Evolutionary conservation across 768 basidiomycete genomes (phyloP), one percentile per base, ranked within the genome.

Genomic region (Panaeolus cyanescens): DNA sequence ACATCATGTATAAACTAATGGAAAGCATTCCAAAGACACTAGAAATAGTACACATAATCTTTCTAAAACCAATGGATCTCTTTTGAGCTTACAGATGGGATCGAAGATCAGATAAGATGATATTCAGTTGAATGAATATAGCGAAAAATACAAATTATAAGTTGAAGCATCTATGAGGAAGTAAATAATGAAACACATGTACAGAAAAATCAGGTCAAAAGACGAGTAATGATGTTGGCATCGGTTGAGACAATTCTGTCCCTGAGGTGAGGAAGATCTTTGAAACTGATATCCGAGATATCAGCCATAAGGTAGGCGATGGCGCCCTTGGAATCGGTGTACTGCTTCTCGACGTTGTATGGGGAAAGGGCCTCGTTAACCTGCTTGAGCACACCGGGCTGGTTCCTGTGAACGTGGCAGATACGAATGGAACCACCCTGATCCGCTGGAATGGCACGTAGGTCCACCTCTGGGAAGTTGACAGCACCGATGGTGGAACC

Each of bases 301-400:
- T 99, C 97, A 12, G 96, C 96, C 88, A 99, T 91, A 64, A 99
- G 84, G 75, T 99, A 99, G 25, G 96, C 95, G 55, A 94, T 77
- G 56, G 94, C 93, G 62, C 91, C 92, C 78, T 94, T 94, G 50
- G 93, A 95, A 72, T 99, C 97, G n/a, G 96, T 95, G 77, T 90
- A 98, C 77, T 99, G 97, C 80, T 99, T 99, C 78, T 96, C 95
- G 72, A 99, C 96, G 76, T 99, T 99, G 84, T 96, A 95, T 36
- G 93, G 90, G 54, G 92, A 91, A 39, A 99, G 79, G 31, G 92
- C 90, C 67, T 96, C 92, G 83, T 99, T 99, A 82, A 99, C 92
- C 70, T 89, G 86, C 69, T 87, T 89, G 71, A 99, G 89, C 54
- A 98, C 97, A 81, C 95, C 95, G 55, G 95, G 95, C 75, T 91